phyloP scores from a whole-genome alignment of 495 filamentous ascomycete species.

The Neurospora sp. region DNA sequence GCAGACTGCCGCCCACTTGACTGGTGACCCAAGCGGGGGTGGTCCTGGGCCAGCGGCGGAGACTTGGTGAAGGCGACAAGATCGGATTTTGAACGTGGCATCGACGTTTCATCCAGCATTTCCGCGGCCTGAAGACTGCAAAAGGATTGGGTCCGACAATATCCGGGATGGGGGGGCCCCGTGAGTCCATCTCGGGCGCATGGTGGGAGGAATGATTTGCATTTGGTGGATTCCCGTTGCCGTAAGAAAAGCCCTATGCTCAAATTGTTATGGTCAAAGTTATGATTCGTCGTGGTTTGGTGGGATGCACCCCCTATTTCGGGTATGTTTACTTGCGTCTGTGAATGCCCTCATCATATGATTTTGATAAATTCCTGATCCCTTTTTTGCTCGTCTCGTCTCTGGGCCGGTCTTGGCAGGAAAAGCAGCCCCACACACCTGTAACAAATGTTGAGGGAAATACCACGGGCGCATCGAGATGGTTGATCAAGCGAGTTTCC shows the following conservation, averaged over 20 bases:
- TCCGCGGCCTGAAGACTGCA: background rate
- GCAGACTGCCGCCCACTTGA: background rate
- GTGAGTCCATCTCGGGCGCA: background rate
- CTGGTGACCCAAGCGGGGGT: background rate
- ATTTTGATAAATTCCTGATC: background rate
- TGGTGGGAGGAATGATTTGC: background rate
- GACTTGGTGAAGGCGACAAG: background rate
- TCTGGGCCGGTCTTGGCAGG: background rate
- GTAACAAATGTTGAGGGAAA: background rate
- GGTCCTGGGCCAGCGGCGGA: background rate
- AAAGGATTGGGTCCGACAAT: background rate
- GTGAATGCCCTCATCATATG: background rate
- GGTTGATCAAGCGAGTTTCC: background rate
- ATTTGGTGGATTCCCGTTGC: background rate
- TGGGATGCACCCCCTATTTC: background rate
- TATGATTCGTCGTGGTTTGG: background rate
- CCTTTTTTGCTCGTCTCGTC: background rate
- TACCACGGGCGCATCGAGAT: background rate
- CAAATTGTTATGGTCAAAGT: background rate
- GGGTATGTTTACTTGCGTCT: background rate
- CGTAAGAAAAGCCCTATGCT: background rate
- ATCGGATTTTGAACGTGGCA: background rate
- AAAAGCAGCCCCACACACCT: background rate
- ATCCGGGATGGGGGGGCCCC: background rate
- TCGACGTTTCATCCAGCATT: background rate